Conservation (phyloP, 345 rosid genomes). For the Microcos paniculata region DNA sequence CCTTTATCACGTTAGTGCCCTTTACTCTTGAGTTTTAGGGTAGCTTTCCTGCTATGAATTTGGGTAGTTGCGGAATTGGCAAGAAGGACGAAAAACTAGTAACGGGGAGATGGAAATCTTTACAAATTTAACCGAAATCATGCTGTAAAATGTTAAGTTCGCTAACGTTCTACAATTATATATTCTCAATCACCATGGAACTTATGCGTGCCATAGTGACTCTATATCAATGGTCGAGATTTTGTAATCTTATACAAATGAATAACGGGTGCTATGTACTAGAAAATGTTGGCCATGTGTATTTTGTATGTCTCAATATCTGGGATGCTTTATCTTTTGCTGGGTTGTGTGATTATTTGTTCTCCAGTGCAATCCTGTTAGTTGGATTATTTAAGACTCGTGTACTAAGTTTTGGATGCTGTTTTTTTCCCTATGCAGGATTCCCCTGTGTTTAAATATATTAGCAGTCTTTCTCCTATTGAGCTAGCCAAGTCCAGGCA, state of each 20-base stretch:
- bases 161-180: background rate
- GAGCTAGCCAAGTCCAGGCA: constrained; percentile 42
- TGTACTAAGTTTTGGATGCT: background rate
- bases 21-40: background rate
- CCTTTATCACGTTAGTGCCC: background rate
- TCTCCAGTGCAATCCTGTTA: background rate
- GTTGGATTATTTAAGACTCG: background rate
- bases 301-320: background rate
- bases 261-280: background rate
- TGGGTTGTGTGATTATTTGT: background rate
- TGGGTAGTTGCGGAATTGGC: background rate
- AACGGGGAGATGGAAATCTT: background rate
- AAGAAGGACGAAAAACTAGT: background rate
- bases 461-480: constrained; percentile 60
- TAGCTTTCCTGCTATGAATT: background rate
- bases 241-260: background rate
- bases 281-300: background rate
- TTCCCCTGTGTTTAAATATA: constrained; percentile 72
- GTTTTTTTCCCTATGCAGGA: constrained; percentile 42
- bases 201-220: background rate
- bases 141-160: background rate
- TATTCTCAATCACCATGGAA: background rate
- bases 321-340: background rate
- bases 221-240: background rate
- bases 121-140: background rate